phyloP scores from a whole-genome alignment of 495 filamentous ascomycete genomes.

The Penicillium subrubescens region DNA sequence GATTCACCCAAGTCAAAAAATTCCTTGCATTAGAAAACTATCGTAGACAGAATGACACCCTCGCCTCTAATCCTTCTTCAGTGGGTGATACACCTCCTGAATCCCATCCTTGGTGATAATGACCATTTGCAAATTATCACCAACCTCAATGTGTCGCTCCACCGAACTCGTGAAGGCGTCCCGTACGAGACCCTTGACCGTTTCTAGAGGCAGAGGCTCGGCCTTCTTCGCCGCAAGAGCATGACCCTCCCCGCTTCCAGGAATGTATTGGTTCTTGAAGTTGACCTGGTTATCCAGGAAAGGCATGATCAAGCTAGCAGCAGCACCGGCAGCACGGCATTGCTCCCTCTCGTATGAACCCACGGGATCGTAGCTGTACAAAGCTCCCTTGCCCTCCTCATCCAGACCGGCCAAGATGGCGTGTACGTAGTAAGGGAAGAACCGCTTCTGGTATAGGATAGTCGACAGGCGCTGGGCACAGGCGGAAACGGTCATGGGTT shows the following conservation, averaged over 20 bases:
- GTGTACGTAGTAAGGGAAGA: slow-evolving; percentile 97
- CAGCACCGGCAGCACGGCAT: slow-evolving; percentile 93
- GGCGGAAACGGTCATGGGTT: slow-evolving; percentile 87
- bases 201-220: slow-evolving; percentile 65
- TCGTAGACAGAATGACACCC: slow-evolving; percentile 14
- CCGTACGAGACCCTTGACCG: slow-evolving; percentile 84
- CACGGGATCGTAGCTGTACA: slow-evolving; percentile 97
- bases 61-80: slow-evolving; percentile 84
- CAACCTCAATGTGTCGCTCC: slow-evolving; percentile 98
- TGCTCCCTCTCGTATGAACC: slow-evolving; percentile 96
- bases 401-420: slow-evolving; percentile 93
- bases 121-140: slow-evolving; percentile 95
- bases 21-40: slow-evolving; percentile 22
- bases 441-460: slow-evolving; percentile 93
- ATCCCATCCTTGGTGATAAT: slow-evolving; percentile 85
- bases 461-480: slow-evolving; percentile 92
- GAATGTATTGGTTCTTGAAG: slow-evolving; percentile 97
- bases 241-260: slow-evolving; percentile 83
- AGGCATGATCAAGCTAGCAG: slow-evolving; percentile 95
- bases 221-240: slow-evolving; percentile 65
- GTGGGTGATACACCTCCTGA: slow-evolving; percentile 75
- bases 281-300: slow-evolving; percentile 99
- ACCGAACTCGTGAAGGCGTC: slow-evolving; percentile 98
- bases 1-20: slow-evolving; percentile 5
- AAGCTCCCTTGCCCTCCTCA: slow-evolving; percentile 89